Evolutionary conservation across 345 rosid species (phyloP).

Genomic region (Aquilaria malaccensis): DNA sequence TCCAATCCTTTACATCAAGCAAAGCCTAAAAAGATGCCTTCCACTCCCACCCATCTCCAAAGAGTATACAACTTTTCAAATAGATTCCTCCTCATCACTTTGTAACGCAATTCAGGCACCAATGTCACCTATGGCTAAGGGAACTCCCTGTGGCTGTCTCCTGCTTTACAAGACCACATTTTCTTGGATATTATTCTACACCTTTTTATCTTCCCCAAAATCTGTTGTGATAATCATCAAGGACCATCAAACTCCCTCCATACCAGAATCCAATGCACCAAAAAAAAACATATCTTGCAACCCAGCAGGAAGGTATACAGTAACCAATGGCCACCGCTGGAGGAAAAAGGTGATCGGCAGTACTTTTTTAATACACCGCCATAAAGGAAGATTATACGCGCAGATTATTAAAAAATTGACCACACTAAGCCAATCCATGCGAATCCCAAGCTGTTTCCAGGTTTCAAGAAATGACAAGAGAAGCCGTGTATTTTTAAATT

Average conservation of each 20-base stretch:
- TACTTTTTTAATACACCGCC: too few relatives aligned
- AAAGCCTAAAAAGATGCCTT: constrained; percentile 17
- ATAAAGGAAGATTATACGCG: too few relatives aligned
- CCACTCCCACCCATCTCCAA: constrained; percentile 11
- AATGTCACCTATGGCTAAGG: constrained; percentile 21
- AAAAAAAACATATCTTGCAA: too few relatives aligned
- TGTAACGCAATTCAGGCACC: constrained; percentile 23
- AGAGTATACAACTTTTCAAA: constrained; percentile 28
- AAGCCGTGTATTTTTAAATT: too few relatives aligned
- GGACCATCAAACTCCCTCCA: constrained; percentile 20
- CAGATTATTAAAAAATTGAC: too few relatives aligned
- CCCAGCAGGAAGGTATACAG: constrained; percentile 19
- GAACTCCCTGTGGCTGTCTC: constrained; percentile 32
- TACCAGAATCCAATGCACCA: constrained; percentile 40
- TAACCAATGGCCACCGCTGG: too few relatives aligned
- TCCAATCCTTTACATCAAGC: too few relatives aligned
- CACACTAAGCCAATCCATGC: too few relatives aligned
- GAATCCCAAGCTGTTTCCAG: too few relatives aligned
- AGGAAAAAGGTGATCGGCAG: too few relatives aligned
- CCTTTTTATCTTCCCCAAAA: constrained; percentile 39
- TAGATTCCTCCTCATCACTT: constrained; percentile 39
- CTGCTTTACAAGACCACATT: constrained; percentile 27
- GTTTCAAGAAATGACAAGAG: too few relatives aligned
- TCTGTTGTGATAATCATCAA: constrained; percentile 29
- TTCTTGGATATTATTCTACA: constrained; percentile 48